Conservation (phyloP, 768 basidiomycete species). For the Porphyrellus cyaneotinctus region DNA sequence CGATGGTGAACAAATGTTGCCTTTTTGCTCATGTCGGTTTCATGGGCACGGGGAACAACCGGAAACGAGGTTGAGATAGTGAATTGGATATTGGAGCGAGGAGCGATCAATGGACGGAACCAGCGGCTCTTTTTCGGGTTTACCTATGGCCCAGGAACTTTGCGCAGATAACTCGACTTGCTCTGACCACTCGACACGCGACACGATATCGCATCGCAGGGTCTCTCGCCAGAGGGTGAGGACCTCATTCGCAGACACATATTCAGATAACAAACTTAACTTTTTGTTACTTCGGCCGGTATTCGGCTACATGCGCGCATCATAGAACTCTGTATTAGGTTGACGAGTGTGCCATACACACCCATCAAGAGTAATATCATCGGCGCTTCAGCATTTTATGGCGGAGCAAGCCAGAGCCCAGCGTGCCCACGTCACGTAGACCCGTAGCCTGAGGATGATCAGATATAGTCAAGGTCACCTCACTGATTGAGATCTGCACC, state of each 20-base stretch:
- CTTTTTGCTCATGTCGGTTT: neutral
- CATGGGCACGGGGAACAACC: slow-evolving; percentile 4
- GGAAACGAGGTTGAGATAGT: slow-evolving; percentile 8
- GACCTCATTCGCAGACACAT: neutral
- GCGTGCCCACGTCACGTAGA: slow-evolving; percentile 5
- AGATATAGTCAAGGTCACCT: neutral
- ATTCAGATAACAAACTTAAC: slow-evolving; percentile 5
- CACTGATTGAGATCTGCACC: slow-evolving; percentile 7
- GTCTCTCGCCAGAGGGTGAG: neutral
- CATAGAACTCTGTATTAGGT: neutral
- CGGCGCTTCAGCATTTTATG: neutral
- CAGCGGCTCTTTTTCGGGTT: neutral
- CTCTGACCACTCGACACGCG: neutral
- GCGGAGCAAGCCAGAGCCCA: neutral
- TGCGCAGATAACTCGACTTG: neutral
- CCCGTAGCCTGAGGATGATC: neutral
- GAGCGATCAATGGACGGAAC: neutral
- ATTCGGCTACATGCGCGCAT: neutral
- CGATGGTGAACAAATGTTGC: neutral
- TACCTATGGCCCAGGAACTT: neutral
- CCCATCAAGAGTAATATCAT: neutral
- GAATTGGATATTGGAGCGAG: slow-evolving; percentile 4
- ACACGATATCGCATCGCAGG: neutral
- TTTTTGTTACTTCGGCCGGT: slow-evolving; percentile 2
- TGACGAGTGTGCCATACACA: neutral